Evolutionary conservation across 164 flowering plant species (phyloP), one percentile per base, ranked within the genome.

Genomic region (Berberis thunbergii): DNA sequence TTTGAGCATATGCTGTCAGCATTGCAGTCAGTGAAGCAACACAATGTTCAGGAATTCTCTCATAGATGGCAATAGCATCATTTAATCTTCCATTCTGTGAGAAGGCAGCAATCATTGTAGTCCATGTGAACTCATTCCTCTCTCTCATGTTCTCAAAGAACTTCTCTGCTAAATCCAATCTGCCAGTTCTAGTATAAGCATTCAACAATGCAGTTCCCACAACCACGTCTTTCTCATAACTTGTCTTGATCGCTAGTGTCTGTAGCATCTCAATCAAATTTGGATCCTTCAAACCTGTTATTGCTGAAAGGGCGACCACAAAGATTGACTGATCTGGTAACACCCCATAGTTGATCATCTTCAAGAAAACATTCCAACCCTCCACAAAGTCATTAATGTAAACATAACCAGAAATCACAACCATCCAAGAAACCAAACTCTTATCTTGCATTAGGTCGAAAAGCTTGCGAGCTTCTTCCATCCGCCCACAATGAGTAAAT

Each of bases 191-290:
- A 1, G 78, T 69, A 70, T 79, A 79, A 7, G 76, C 72, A 68
- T 82, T 74, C 73, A 82, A 61, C n/a, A 78, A 67, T 10, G 83
- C 70, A 2, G 85, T 76, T 1, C 79, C 81, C 66, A 78, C 81
- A 39, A 76, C 72, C 40, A 82, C 80, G 66, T 78, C 79, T 38
- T 60, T 57, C 46, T 74, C 81, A 60, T 45, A 75, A 48, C 71
- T 74, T 1, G 62, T 71, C 70, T 80, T 80, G 49, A 80, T 57
- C 1, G 67, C 75, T 60, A 78, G 3, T 0, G 70, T 53, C 12
- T 64, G 70, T 49, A 78, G 49, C 43, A 49, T 50, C 50, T 50
- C 69, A 52, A 78, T 12, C 69, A 78, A 55, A 2, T 41, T 57
- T 43, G 64, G 48, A 68, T 71, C 59, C 61, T 74, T 64, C 65